Conservation (phyloP, 2,329 filamentous ascomycete species). For the Gyromitra esculenta region DNA sequence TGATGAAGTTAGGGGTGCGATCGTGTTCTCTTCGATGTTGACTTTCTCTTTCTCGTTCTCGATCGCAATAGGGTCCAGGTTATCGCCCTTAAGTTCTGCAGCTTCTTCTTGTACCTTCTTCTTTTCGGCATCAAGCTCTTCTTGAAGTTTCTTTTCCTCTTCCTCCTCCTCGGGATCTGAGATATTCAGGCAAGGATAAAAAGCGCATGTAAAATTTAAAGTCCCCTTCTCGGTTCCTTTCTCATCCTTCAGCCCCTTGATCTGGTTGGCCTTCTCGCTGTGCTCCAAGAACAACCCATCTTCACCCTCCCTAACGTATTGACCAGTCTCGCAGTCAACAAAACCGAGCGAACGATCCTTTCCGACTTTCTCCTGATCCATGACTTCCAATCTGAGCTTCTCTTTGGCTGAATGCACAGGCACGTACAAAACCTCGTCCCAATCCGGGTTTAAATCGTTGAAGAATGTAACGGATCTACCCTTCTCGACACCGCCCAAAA, state of each 20-base stretch:
- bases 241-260: constrained; percentile 76
- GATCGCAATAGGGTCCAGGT: constrained; percentile 53
- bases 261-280: constrained; percentile 75
- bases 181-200: constrained; percentile 88
- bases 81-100: constrained; percentile 24
- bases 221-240: constrained; percentile 79
- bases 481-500: constrained; percentile 90
- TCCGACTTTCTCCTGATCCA: constrained; percentile 93
- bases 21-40: constrained; percentile 63
- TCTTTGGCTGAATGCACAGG: constrained; percentile 87
- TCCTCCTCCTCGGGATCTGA: constrained; percentile 89
- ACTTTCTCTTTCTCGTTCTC: constrained; percentile 59
- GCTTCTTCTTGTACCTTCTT: constrained; percentile 27
- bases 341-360: constrained; percentile 89
- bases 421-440: constrained; percentile 94
- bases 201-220: constrained; percentile 83
- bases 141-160: constrained; percentile 63
- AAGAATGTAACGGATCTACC: constrained; percentile 93
- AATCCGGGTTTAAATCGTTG: constrained; percentile 94
- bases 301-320: constrained; percentile 81
- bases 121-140: constrained; percentile 37
- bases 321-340: constrained; percentile 77
- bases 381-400: constrained; percentile 87
- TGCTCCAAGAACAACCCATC: constrained; percentile 81
- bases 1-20: constrained; percentile 59